These are phyloP conservation scores for Sporodiniella umbellata DNA, from an alignment of 371 early-diverging fungal species.

Conservation along the genomic window DNA sequence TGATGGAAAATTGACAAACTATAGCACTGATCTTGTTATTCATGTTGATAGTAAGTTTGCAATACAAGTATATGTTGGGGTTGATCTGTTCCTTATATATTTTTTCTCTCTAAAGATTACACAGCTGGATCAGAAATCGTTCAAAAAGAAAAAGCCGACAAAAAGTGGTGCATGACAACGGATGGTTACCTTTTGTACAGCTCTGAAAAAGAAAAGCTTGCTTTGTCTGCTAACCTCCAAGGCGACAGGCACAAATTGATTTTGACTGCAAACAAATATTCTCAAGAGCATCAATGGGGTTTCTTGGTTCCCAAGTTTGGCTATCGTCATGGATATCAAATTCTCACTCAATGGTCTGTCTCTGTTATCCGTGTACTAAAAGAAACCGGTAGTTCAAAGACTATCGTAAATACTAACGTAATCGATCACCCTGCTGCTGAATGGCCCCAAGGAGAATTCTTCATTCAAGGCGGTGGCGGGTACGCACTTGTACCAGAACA, in stretches of 20 bases:
- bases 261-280: slow-evolving; percentile 8
- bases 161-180: slow-evolving; percentile 21
- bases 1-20: slow-evolving; percentile 50
- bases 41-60: slow-evolving; percentile 34
- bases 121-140: slow-evolving; percentile 14
- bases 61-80: no score
- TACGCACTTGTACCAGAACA: slow-evolving; percentile 31
- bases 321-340: slow-evolving; percentile 17
- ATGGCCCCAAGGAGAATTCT: slow-evolving; percentile 37
- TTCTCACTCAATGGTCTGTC: slow-evolving; percentile 23
- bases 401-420: background rate
- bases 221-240: slow-evolving; percentile 16
- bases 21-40: slow-evolving; percentile 44
- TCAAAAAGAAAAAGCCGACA: slow-evolving; percentile 6
- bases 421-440: slow-evolving; percentile 23
- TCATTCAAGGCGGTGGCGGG: slow-evolving; percentile 29
- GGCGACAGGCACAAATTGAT: slow-evolving; percentile 10
- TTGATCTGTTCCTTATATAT: slow-evolving; percentile 6
- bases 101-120: background rate
- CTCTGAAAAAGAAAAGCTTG: slow-evolving; percentile 18
- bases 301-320: slow-evolving; percentile 24
- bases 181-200: slow-evolving; percentile 25
- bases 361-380: slow-evolving; percentile 17
- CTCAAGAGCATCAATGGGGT: slow-evolving; percentile 22
- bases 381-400: slow-evolving; percentile 7